phyloP scores from a whole-genome alignment of 306 rosid genomes.

The Acacia melanoxylon region DNA sequence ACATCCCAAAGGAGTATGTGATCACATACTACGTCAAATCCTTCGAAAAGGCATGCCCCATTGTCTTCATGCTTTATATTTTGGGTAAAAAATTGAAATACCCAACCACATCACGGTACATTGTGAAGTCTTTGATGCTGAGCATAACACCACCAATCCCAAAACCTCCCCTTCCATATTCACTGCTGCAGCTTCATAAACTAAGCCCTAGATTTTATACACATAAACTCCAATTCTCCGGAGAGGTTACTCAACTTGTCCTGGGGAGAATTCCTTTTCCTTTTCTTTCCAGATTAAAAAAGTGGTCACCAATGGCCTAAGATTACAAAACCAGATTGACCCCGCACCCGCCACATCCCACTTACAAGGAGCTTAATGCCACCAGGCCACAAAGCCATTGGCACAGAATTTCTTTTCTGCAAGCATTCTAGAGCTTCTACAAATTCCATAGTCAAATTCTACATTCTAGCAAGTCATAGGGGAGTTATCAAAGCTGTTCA shows the following conservation, averaged over 20 bases:
- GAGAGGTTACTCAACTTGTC: not conserved
- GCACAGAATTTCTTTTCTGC: not conserved
- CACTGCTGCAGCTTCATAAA: not conserved
- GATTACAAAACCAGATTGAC: not conserved
- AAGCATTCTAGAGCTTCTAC: not conserved
- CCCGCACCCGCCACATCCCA: not conserved
- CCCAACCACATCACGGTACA: not conserved
- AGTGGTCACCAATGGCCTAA: not conserved
- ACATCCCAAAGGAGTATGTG: not conserved
- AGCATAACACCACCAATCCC: not conserved
- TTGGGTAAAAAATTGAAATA: not conserved
- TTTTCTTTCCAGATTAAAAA: too few species aligned
- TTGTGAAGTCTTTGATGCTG: not conserved
- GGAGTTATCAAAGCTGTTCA: not conserved
- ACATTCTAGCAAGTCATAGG: constrained; percentile 1
- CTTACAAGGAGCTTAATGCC: not conserved
- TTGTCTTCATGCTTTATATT: not conserved
- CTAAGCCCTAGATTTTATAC: not conserved
- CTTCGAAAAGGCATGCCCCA: not conserved
- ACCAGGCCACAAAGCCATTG: not conserved
- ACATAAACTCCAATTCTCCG: not conserved
- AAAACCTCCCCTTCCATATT: constrained; percentile 6
- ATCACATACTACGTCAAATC: not conserved
- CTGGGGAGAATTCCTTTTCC: not conserved
- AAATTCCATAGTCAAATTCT: not conserved